phyloP scores from a whole-genome alignment of 768 basidiomycete genomes.

The Imleria badia region DNA sequence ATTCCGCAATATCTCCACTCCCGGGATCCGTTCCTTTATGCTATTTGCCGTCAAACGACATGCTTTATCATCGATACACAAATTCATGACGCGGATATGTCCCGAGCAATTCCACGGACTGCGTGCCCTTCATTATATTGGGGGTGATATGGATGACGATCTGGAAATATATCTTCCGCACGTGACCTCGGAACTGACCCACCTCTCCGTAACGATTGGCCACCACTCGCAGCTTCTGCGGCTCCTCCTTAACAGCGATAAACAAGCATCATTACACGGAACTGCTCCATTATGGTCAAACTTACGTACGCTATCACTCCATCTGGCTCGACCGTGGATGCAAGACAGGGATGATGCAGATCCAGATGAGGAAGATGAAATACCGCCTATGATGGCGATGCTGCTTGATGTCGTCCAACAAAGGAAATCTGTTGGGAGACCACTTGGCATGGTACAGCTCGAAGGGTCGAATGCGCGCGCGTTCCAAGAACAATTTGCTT shows the following conservation, averaged over 20 bases:
- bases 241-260: conserved; percentile 34
- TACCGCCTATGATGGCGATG: conserved; percentile 30
- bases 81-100: conserved; percentile 35
- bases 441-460: conserved; percentile 25
- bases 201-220: conserved; percentile 35
- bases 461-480: conserved; percentile 23
- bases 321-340: conserved; percentile 28
- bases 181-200: conserved; percentile 34
- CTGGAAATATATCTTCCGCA: conserved; percentile 35
- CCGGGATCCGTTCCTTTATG: conserved; percentile 25
- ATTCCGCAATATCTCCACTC: conserved; percentile 36
- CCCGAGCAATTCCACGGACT: conserved; percentile 36
- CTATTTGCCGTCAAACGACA: conserved; percentile 28
- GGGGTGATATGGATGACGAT: conserved; percentile 36
- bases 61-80: conserved; percentile 34
- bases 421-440: conserved; percentile 29
- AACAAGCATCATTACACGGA: conserved; percentile 33
- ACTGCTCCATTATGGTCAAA: conserved; percentile 33
- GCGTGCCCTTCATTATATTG: conserved; percentile 33
- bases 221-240: conserved; percentile 33
- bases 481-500: conserved; percentile 29
- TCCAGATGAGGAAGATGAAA: conserved; percentile 33
- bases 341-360: conserved; percentile 32
- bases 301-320: conserved; percentile 30
- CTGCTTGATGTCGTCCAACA: conserved; percentile 33